These are phyloP conservation scores for Fusarium sterilihyphosum DNA, from an alignment of 2,329 filamentous ascomycete genomes.

Conservation along the genomic window DNA sequence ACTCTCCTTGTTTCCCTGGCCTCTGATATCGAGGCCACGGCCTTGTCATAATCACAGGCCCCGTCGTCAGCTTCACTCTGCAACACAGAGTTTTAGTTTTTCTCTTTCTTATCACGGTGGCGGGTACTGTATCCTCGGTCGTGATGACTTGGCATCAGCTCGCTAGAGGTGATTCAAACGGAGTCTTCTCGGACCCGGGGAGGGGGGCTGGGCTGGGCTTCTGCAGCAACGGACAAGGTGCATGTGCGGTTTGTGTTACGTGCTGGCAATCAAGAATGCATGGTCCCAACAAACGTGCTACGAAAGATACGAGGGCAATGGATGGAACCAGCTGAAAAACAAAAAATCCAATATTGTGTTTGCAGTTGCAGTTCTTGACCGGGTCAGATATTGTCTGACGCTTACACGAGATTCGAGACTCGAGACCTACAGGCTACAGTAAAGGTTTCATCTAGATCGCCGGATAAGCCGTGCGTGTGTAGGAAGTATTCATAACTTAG, in stretches of 20 bases:
- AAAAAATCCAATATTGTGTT: neutral
- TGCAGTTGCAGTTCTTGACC: neutral
- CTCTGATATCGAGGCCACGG: neutral
- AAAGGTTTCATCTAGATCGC: neutral
- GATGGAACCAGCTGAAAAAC: neutral
- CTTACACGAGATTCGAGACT: conserved; percentile 6
- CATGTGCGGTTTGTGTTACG: neutral
- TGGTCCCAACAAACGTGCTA: neutral
- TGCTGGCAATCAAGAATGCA: neutral
- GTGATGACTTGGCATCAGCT: conserved; percentile 11
- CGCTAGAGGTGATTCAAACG: conserved; percentile 1
- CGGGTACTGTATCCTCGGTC: conserved; percentile 3
- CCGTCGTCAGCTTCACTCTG: neutral
- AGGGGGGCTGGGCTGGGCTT: neutral
- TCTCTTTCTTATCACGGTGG: conserved; percentile 1
- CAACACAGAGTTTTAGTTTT: neutral
- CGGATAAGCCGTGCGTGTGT: conserved; percentile 6
- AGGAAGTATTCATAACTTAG: conserved; percentile 33
- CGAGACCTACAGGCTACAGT: neutral
- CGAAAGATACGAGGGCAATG: neutral
- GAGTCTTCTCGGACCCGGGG: neutral
- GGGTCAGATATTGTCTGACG: neutral
- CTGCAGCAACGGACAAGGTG: too few relatives aligned
- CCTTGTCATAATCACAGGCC: neutral
- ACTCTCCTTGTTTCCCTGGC: neutral